These are phyloP conservation scores for Xanthoconium purpureum DNA, from an alignment of 768 basidiomycete species.

Conservation along the genomic window DNA sequence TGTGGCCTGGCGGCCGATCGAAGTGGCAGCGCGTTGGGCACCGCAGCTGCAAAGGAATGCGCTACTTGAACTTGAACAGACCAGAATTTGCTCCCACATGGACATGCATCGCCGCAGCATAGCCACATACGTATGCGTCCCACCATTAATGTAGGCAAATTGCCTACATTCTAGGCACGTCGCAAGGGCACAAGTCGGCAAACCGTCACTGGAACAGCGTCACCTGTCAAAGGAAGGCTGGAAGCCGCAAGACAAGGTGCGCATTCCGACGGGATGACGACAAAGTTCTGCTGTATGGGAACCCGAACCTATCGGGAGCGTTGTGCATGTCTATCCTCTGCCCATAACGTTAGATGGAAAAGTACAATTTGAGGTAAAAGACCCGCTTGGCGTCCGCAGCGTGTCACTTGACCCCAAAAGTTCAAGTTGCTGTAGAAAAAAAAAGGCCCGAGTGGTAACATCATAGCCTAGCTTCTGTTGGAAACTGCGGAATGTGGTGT, in stretches of 20 bases:
- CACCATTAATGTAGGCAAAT: neutral
- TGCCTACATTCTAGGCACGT: neutral
- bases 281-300: too few species aligned
- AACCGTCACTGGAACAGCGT: too few species aligned
- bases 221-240: too few species aligned
- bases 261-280: neutral
- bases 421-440: neutral
- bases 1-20: neutral
- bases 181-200: neutral
- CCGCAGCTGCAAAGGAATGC: neutral
- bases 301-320: too few species aligned
- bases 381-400: too few species aligned
- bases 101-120: neutral
- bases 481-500: neutral
- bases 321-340: too few species aligned
- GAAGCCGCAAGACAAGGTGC: neutral
- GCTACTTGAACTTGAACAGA: neutral
- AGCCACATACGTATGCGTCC: neutral
- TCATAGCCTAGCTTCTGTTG: neutral
- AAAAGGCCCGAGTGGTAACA: neutral
- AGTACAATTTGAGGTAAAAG: too few species aligned
- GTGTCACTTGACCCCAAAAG: too few species aligned
- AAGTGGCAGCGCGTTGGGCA: neutral
- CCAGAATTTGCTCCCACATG: neutral
- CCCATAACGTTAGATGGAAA: too few species aligned